Evolutionary conservation across 257 asterid species (phyloP), one percentile per base, ranked within the genome.

Genomic region (Plectranthus barbatus): DNA sequence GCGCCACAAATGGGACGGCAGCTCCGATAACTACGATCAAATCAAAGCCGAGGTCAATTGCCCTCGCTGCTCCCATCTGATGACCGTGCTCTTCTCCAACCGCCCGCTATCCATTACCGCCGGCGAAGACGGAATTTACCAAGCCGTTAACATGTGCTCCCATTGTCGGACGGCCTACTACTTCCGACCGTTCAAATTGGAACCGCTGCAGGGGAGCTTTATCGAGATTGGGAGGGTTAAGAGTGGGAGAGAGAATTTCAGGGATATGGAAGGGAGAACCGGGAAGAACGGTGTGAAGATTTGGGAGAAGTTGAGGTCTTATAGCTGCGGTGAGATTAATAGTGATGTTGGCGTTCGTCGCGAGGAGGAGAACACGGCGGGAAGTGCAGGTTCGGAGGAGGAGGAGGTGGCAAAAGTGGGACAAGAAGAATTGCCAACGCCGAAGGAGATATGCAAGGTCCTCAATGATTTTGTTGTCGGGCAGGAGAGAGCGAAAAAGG

Each of bases 241-340:
- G 80, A 81, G 78, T 6, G 78, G 69, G 65, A 72, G 77, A 41
- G 84, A 79, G 71, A 63, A 56, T 64, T 62, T 36, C 23, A 64
- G 72, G 62, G 78, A 68, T 17, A 42, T 49, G 74, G 81, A 60
- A 33, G 80, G 74, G 54, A 75, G 65, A 56, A 50, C 56, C 39
- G 87, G 80, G 73, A 81, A 79, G 74, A 62, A 48, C 49, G 82
- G 79, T 54, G 76, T 54, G 48, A 90, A 87, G 78, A 83, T 91
- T 61, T 91, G 97, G 97, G 95, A 91, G 84, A 91, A 84, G 77
- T 73, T 91, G 91, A 86, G 95, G 88, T 79, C 83, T 44, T 91
- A 87, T 48, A 70, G 95, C 55, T 83, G 95, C 59, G 80, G 77
- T 62, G 81, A 53, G 40, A 71, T 26, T 17, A 58, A 24, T 39